Evolutionary conservation across 306 rosid genomes (phyloP).

Genomic region (Gastrolobium villosum): DNA sequence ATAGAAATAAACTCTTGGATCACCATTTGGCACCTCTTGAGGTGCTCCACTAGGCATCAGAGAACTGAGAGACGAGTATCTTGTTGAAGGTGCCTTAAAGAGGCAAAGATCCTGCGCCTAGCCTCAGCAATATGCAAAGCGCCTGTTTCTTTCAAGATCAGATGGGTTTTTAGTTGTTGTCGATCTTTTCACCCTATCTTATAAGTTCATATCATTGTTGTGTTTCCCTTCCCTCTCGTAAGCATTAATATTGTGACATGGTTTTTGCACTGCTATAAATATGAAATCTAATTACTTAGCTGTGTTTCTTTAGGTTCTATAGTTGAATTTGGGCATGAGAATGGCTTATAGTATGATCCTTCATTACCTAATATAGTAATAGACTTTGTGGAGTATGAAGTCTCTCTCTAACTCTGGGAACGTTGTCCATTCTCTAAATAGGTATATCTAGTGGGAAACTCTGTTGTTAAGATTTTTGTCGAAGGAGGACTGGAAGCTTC

Average conservation of each 20-base stretch:
- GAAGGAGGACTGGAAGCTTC: slow-evolving; percentile 93
- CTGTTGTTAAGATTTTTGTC: slow-evolving; percentile 80
- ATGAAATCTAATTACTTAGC: slow-evolving; percentile 17
- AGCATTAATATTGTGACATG: slow-evolving; percentile 10
- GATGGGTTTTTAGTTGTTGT: slow-evolving; percentile 1
- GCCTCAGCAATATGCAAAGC: slow-evolving; percentile 3
- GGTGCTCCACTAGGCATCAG: slow-evolving; percentile 10
- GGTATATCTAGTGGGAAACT: slow-evolving; percentile 82
- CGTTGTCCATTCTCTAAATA: slow-evolving; percentile 51
- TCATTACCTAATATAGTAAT: slow-evolving; percentile 17
- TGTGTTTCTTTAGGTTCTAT: slow-evolving; percentile 10
- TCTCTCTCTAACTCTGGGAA: slow-evolving; percentile 43
- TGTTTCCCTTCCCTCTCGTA: not conserved
- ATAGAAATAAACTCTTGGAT: slow-evolving; percentile 20
- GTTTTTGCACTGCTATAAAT: slow-evolving; percentile 28
- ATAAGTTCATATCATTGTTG: slow-evolving; percentile 2
- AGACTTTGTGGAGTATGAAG: not conserved
- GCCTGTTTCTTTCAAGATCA: not conserved
- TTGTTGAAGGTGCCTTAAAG: slow-evolving; percentile 15
- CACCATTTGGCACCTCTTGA: not conserved
- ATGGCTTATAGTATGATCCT: slow-evolving; percentile 27
- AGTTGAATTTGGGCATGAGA: slow-evolving; percentile 36
- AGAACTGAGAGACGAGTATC: slow-evolving; percentile 17
- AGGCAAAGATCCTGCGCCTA: slow-evolving; percentile 22
- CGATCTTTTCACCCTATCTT: slow-evolving; percentile 24